Evolutionary conservation across 116 monocot genomes (phyloP), one percentile per base, ranked within the genome.

Genomic region (Trichopus zeylanicus): DNA sequence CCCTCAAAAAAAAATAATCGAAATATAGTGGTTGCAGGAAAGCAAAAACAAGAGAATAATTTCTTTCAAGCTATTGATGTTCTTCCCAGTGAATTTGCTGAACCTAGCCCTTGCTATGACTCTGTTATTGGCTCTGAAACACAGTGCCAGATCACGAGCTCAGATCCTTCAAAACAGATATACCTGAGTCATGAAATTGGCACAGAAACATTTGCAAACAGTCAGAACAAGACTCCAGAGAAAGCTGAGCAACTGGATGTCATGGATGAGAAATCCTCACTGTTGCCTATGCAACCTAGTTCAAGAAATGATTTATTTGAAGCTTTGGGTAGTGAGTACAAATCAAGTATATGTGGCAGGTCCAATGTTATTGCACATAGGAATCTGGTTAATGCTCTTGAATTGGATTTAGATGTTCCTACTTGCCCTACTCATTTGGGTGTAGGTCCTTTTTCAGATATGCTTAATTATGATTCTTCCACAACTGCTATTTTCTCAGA

Each of bases 251-350:
- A 29, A 26, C n/a, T 57, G 30, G 54, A 46, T 6, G 27, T 15
- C 19, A 6, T n/a, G 8, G 29, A 7, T 29, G 33, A 70, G 35
- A 46, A 42, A 29, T 19, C 46, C 53, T 56, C 63, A 26, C 29
- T 23, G 5, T 22, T 67, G 31, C 48, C 39, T 33, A 3, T 54
- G n/a, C 53, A 51, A 24, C 28, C 18, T 38, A 26, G 52, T 46
- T 59, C 57, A 20, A 73, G 65, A 26, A 73, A 55, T 65, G 85
- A 76, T 39, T 52, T 90, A 29, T 85, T 81, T 72, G 90, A 85
- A 62, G 67, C 64, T n/a, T 62, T 90, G 42, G 85, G 82, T 18
- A 21, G 66, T 49, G 65, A 78, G 46, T 63, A 60, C 34, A 75
- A 58, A 49, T 26, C 42, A 27, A 60, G 8, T 23, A 31, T 26